Percentiles rank a stretch among this genome's conserved stretches.
phyloP scores from a whole-genome alignment of 768 basidiomycete genomes.

The Podaxis sp. region DNA sequence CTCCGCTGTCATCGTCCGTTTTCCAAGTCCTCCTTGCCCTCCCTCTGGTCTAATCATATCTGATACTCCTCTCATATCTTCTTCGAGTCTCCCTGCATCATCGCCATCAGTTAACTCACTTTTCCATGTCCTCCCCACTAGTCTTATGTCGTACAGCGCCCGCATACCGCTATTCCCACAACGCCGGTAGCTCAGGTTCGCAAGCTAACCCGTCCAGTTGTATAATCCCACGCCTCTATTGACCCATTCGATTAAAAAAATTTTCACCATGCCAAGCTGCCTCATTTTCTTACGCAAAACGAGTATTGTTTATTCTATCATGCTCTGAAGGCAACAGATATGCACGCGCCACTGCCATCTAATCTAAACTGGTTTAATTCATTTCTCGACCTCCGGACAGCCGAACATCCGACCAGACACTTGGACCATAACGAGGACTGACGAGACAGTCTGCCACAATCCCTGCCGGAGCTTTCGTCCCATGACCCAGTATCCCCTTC shows the following conservation, averaged over 20 bases:
- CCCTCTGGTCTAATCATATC: conserved; percentile 6
- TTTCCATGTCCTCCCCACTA: not conserved
- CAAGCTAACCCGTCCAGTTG: not conserved
- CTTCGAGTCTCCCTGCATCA: not conserved
- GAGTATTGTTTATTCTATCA: conserved; percentile 2
- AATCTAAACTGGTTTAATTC: conserved; percentile 3
- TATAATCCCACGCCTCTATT: not conserved
- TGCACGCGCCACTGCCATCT: not conserved
- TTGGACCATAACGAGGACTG: not conserved
- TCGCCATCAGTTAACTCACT: not conserved
- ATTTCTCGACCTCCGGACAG: not conserved
- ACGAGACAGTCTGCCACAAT: not conserved
- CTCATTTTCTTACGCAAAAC: conserved; percentile 10
- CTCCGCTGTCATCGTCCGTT: conserved; percentile 13
- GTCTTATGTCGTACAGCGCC: not conserved
- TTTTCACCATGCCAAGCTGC: not conserved
- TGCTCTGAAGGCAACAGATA: not conserved
- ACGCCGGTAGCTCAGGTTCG: conserved; percentile 1
- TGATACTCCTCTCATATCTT: not conserved
- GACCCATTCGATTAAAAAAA: not conserved
- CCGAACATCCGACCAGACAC: not conserved
- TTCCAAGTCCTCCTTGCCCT: not conserved
- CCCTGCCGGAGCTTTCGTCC: conserved; percentile 2
- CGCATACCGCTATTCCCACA: conserved; percentile 2
- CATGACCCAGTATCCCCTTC: not conserved